Evolutionary conservation across 2,329 filamentous ascomycete genomes (phyloP).

Genomic region (Claviceps quebecensis): DNA sequence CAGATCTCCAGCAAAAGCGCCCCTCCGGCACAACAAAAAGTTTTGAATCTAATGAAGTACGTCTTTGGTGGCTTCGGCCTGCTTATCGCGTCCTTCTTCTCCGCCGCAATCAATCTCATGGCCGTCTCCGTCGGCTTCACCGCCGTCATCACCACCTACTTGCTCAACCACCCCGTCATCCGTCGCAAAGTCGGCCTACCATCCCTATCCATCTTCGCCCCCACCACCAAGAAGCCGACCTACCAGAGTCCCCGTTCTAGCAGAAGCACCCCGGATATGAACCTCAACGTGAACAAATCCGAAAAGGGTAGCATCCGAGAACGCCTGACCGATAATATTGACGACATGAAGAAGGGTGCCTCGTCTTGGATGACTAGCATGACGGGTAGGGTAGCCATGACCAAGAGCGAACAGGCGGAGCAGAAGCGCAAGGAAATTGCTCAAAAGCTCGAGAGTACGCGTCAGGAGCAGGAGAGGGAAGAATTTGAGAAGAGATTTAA

Average conservation of each 20-base stretch:
- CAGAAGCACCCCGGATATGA: constrained; percentile 7
- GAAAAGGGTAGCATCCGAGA: constrained; percentile 9
- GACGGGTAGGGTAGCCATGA: not conserved
- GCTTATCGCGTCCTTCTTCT: constrained; percentile 31
- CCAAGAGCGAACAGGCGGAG: constrained; percentile 21
- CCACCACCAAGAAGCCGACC: constrained; percentile 8
- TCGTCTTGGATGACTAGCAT: too few species aligned
- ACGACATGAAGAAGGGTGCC: constrained; percentile 23
- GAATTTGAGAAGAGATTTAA: constrained; percentile 28
- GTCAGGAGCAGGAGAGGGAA: constrained; percentile 21
- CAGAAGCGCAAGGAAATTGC: constrained; percentile 21
- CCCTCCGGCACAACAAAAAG: constrained; percentile 18
- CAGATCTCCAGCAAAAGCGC: constrained; percentile 24
- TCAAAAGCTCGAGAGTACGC: constrained; percentile 21
- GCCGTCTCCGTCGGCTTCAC: constrained; percentile 25
- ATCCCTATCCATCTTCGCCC: constrained; percentile 13
- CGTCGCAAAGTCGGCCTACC: constrained; percentile 26
- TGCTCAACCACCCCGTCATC: constrained; percentile 24
- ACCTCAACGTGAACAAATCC: constrained; percentile 6
- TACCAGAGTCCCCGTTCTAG: constrained; percentile 23
- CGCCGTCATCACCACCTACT: constrained; percentile 20
- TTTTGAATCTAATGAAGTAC: constrained; percentile 28
- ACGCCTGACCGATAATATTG: constrained; percentile 19
- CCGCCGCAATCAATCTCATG: constrained; percentile 36
- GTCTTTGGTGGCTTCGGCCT: constrained; percentile 30